Evolutionary conservation across 768 basidiomycete species (phyloP).

Genomic region (Russula emetica): DNA sequence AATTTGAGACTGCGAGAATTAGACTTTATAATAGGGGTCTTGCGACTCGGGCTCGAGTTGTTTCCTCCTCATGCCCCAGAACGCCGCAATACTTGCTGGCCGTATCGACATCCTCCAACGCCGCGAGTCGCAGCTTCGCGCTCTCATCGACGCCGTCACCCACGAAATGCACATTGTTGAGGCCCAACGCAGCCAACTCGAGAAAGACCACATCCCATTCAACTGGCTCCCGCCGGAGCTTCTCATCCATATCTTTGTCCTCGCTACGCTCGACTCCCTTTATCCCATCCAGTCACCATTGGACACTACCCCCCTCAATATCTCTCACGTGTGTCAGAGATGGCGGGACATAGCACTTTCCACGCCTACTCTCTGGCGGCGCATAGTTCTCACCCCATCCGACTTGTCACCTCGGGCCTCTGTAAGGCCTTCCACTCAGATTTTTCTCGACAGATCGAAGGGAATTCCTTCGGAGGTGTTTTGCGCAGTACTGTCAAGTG

Average conservation of each 20-base stretch:
- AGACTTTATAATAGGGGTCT: too few relatives aligned
- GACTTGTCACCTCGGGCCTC: neutral
- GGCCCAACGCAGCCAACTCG: conserved; percentile 8
- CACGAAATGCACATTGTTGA: conserved; percentile 8
- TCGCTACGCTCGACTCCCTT: conserved; percentile 1
- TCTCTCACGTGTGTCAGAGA: conserved; percentile 25
- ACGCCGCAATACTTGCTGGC: conserved; percentile 9
- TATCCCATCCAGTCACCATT: neutral
- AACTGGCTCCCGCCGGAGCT: conserved; percentile 26
- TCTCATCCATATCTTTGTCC: conserved; percentile 22
- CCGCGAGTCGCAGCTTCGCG: conserved; percentile 16
- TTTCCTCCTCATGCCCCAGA: neutral
- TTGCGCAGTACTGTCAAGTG: neutral
- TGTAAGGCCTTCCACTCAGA: conserved; percentile 5
- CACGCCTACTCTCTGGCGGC: conserved; percentile 22
- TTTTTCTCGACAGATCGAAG: conserved; percentile 11
- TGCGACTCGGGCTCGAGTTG: too few relatives aligned
- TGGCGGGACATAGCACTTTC: conserved; percentile 24
- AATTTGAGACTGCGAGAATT: too few relatives aligned
- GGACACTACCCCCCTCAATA: conserved; percentile 15
- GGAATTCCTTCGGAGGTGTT: conserved; percentile 12
- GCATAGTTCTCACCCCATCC: conserved; percentile 13
- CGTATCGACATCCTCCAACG: conserved; percentile 13
- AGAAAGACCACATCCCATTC: conserved; percentile 12
- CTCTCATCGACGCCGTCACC: conserved; percentile 18